Percentiles rank a stretch among this genome's conserved stretches.
phyloP scores from a whole-genome alignment of 495 filamentous ascomycete genomes.

The Penicillium maclennaniae region DNA sequence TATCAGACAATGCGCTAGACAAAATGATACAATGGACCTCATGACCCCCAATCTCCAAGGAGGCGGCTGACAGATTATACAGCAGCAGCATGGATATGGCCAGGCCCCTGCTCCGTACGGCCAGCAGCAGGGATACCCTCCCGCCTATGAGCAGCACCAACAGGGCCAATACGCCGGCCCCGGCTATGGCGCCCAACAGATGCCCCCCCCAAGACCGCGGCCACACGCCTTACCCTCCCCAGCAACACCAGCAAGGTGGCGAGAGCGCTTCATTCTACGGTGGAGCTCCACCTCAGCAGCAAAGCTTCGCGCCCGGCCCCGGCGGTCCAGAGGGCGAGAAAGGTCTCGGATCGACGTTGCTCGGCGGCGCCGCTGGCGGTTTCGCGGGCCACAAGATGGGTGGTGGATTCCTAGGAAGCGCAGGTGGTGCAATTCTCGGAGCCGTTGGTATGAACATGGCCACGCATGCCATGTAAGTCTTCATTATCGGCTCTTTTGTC shows the following conservation, averaged over 20 bases:
- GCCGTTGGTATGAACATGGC: slow-evolving; percentile 41
- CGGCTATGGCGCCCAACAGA: slow-evolving; percentile 11
- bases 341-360: slow-evolving; percentile 41
- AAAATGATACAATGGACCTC: neutral
- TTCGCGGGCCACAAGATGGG: slow-evolving; percentile 42
- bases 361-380: slow-evolving; percentile 43
- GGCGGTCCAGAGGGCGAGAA: slow-evolving; percentile 32
- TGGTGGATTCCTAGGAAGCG: slow-evolving; percentile 38
- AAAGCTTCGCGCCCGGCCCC: slow-evolving; percentile 9
- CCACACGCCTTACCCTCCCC: slow-evolving; percentile 33
- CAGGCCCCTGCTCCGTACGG: slow-evolving; percentile 22
- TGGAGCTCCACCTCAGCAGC: neutral
- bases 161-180: slow-evolving; percentile 20
- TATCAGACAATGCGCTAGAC: neutral
- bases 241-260: slow-evolving; percentile 24
- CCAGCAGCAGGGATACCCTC: slow-evolving; percentile 20
- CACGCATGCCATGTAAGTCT: slow-evolving; percentile 34
- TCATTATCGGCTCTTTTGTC: neutral
- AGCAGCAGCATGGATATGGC: slow-evolving; percentile 20
- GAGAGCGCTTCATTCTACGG: slow-evolving; percentile 20
- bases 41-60: neutral
- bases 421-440: slow-evolving; percentile 41
- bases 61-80: neutral
- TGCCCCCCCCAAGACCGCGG: slow-evolving; percentile 22
- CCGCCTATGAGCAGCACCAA: slow-evolving; percentile 14